Percentiles rank a stretch among this genome's conserved stretches.
These are phyloP conservation scores for Fraxinus floribunda DNA, from an alignment of 305 asterid genomes.

Conservation along the genomic window DNA sequence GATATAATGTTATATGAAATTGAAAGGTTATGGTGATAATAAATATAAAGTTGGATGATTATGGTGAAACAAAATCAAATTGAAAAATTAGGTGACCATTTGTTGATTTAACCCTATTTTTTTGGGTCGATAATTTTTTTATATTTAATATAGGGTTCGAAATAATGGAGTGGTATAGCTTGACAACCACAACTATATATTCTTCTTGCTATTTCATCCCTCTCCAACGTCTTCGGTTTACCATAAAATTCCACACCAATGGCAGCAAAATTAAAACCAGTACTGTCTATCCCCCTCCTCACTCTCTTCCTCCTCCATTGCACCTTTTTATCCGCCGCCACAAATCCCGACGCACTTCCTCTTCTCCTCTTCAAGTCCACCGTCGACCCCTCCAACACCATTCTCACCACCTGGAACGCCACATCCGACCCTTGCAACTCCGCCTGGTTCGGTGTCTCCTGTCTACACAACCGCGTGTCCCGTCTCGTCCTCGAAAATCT, in stretches of 20 bases:
- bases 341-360: conserved; percentile 54
- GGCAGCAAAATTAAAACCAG: conserved; percentile 30
- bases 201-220: neutral
- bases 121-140: too few relatives aligned
- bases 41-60: too few relatives aligned
- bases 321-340: conserved; percentile 28
- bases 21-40: too few relatives aligned
- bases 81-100: too few relatives aligned
- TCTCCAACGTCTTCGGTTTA: conserved; percentile 2
- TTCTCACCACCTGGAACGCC: conserved; percentile 61
- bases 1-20: too few relatives aligned
- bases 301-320: conserved; percentile 26
- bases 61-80: too few relatives aligned
- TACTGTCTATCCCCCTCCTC: conserved; percentile 14
- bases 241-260: conserved; percentile 27
- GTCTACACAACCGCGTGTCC: conserved; percentile 59
- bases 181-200: neutral
- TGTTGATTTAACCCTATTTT: too few relatives aligned
- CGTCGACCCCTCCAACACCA: conserved; percentile 41
- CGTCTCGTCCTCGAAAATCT: conserved; percentile 65
- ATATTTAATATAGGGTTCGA: too few relatives aligned
- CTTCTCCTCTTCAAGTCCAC: conserved; percentile 62
- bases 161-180: neutral
- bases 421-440: conserved; percentile 47
- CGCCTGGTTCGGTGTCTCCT: conserved; percentile 70